phyloP scores from a whole-genome alignment of 805 yeast genomes.

The Candida maris region DNA sequence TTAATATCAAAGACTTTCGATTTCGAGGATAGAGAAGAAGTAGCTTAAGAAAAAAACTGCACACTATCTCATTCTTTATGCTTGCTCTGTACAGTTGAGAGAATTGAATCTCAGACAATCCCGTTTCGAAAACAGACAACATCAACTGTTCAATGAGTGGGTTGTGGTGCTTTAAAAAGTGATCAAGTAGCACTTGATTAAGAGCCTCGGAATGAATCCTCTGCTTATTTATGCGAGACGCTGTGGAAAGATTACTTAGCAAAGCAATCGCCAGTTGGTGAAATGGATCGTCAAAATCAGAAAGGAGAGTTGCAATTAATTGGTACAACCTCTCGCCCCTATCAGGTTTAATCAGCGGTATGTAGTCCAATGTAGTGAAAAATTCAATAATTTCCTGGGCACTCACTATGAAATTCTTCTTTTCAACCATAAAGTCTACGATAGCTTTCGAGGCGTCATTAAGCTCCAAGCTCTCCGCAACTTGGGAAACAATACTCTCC shows the following conservation, averaged over 20 bases:
- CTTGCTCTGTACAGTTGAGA: constrained; percentile 10
- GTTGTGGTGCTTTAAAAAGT: neutral
- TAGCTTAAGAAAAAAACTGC: constrained; percentile 4
- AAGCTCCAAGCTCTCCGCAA: constrained; percentile 5
- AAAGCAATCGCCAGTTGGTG: constrained; percentile 12
- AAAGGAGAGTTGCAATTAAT: constrained; percentile 4
- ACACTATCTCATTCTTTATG: constrained; percentile 1
- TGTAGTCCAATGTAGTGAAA: constrained; percentile 8
- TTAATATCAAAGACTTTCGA: constrained; percentile 11
- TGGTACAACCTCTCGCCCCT: constrained; percentile 1
- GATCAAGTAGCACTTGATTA: constrained; percentile 9
- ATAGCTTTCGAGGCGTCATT: neutral
- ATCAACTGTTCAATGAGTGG: constrained; percentile 3
- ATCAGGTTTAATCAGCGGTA: constrained; percentile 6
- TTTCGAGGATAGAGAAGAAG: constrained; percentile 6
- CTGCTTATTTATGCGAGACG: constrained; percentile 21
- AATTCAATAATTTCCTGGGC: constrained; percentile 9
- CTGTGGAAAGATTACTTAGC: constrained; percentile 11
- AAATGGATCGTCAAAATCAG: constrained; percentile 1
- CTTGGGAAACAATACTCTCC: neutral
- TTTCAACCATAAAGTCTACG: neutral
- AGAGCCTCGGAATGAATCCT: constrained; percentile 13
- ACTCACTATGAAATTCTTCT: neutral
- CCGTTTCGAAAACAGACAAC: constrained; percentile 17
- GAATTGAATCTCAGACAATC: constrained; percentile 13